A percentile compares a stretch with the other conserved stretches of the same genome.
These are phyloP conservation scores for Chlorella variabilis DNA, from an alignment of 163 green algal species.

Conservation along the genomic window DNA sequence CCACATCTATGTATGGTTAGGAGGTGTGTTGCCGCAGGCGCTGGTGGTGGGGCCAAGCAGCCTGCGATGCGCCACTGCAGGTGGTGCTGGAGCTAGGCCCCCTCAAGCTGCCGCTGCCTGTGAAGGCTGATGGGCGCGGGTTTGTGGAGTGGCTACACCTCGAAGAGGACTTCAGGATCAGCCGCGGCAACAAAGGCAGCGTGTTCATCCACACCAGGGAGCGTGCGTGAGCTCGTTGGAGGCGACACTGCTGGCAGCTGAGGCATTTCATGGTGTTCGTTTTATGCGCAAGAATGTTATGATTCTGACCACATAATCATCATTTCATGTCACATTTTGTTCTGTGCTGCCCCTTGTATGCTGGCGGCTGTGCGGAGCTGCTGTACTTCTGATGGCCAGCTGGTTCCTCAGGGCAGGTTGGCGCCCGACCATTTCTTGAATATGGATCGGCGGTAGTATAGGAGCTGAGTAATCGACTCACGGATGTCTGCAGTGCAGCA, in stretches of 20 bases:
- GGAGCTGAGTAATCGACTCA: constrained; percentile 89
- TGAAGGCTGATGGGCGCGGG: constrained; percentile 53
- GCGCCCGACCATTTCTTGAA: constrained; percentile 61
- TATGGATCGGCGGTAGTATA: constrained; percentile 78
- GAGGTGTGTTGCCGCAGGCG: too few relatives aligned
- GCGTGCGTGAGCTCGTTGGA: too few relatives aligned
- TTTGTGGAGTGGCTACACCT: constrained; percentile 87
- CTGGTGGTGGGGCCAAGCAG: too few relatives aligned
- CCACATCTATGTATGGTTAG: too few relatives aligned
- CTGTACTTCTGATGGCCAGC: too few relatives aligned
- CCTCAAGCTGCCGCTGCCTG: constrained; percentile 38
- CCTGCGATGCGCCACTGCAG: background rate
- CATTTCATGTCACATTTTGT: too few relatives aligned
- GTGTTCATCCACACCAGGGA: constrained; percentile 73
- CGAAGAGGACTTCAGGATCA: constrained; percentile 79
- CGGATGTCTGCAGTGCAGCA: constrained; percentile 74
- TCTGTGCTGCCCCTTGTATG: too few relatives aligned
- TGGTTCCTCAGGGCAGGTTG: background rate
- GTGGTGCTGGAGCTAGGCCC: constrained; percentile 53
- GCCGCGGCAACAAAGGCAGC: constrained; percentile 70
- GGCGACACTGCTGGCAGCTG: too few relatives aligned
- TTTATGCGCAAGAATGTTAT: too few relatives aligned
- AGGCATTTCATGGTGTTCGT: too few relatives aligned
- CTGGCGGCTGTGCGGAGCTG: too few relatives aligned
- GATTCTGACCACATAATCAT: too few relatives aligned